A percentile compares a stretch with the other conserved stretches of the same genome.
Conservation (phyloP, 345 rosid genomes). For the Linum tenue region DNA sequence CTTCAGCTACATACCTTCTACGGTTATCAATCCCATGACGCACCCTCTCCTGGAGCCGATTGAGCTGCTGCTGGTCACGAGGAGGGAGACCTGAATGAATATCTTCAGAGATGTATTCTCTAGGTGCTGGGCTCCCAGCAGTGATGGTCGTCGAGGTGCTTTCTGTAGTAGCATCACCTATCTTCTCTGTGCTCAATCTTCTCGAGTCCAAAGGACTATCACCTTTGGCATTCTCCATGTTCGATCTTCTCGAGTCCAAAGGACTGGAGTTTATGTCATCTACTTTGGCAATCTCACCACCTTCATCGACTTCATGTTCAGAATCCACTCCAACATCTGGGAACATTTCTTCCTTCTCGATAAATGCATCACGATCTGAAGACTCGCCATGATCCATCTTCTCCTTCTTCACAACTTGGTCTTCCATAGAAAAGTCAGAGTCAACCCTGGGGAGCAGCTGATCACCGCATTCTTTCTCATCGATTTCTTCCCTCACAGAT, state of each 20-base stretch:
- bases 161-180: constrained; percentile 1
- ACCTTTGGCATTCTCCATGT: neutral
- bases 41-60: constrained; percentile 17
- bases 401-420: neutral
- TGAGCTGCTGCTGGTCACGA: constrained; percentile 15
- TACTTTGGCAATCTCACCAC: constrained; percentile 5
- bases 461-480: neutral
- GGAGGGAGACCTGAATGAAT: constrained; percentile 6
- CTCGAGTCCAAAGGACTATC: constrained; percentile 9
- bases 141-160: constrained; percentile 10
- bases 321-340: constrained; percentile 12
- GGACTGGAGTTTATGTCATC: too few relatives aligned
- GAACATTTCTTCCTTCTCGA: constrained; percentile 19
- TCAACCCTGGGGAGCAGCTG: neutral
- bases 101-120: constrained; percentile 16
- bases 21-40: constrained; percentile 7
- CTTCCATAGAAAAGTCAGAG: neutral
- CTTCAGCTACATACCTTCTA: constrained; percentile 11
- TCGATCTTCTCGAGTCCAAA: neutral
- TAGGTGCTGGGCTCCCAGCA: constrained; percentile 9
- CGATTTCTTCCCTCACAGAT: neutral
- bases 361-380: neutral
- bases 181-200: constrained; percentile 6
- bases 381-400: neutral
- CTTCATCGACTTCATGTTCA: constrained; percentile 16